These are phyloP conservation scores for Hordeum pubiflorum DNA, from an alignment of 202 grass and related monocot genomes.

Conservation along the genomic window DNA sequence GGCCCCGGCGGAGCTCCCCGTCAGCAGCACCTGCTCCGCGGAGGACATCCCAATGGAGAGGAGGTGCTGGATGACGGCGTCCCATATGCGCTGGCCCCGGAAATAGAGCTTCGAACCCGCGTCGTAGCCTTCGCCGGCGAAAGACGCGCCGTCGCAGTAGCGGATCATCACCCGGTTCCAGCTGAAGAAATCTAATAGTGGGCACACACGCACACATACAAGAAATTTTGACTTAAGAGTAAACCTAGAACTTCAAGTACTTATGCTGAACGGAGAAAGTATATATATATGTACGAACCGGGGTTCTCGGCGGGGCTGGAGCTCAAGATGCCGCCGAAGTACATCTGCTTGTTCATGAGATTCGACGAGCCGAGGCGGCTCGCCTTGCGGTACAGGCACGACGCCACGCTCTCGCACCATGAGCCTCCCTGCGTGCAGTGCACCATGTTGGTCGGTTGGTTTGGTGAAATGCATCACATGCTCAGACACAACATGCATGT, in stretches of 20 bases:
- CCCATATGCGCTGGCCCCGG: conserved; percentile 77
- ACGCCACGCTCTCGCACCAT: conserved; percentile 52
- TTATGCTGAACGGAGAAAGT: not conserved
- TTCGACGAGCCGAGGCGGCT: conserved; percentile 54
- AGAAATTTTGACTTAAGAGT: not conserved
- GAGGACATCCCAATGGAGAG: conserved; percentile 75
- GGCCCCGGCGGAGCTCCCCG: conserved; percentile 77
- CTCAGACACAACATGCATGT: not conserved
- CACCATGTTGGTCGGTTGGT: not conserved
- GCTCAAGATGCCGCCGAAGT: conserved; percentile 66
- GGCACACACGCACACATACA: not conserved
- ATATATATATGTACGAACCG: conserved; percentile 21
- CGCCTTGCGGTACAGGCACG: conserved; percentile 2
- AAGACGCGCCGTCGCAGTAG: conserved; percentile 56
- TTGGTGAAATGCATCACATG: not conserved
- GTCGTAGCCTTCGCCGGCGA: conserved; percentile 43
- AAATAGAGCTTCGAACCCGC: conserved; percentile 39
- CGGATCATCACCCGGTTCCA: conserved; percentile 70
- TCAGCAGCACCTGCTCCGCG: conserved; percentile 36
- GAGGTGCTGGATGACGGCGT: conserved; percentile 49
- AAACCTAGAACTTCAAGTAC: not conserved
- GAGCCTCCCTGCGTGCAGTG: conserved; percentile 53
- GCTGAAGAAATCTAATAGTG: conserved; percentile 64
- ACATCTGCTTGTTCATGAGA: conserved; percentile 61
- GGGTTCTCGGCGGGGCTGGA: conserved; percentile 51